Base-by-base conservation (phyloP, 164 flowering plant species). In the Vitis rotundifolia region DNA sequence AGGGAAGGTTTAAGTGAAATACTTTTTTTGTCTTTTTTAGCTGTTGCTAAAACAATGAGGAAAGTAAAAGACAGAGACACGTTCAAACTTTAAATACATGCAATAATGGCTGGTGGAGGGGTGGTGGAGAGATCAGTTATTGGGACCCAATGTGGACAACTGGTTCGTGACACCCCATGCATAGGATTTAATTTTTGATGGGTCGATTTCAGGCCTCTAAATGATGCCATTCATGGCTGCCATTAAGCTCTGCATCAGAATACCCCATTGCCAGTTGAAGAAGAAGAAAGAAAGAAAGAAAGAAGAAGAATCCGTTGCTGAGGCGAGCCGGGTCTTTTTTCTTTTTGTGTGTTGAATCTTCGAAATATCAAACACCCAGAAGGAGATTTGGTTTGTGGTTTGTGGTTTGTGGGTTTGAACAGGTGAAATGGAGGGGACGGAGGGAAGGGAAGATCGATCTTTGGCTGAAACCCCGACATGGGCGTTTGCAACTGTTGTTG, bases 401-500 rank as follows among this genome's bases (percentile, higher is more conserved):
- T 2, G 44, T 63, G 50, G 2, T 22, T 22, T 22, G 26, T 22
- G 64, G 19, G 53, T 51, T 49, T 12, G 22, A 64, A 13, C 15
- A 64, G 16, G 10, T 9, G 1, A 11, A 44, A 58, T 22, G 67
- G 68, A 63, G 66, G 70, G 14, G 61, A 55, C 8, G 22, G 67
- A 60, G 64, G 66, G 0, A 49, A 63, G 58, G 53, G 75, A 77
- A 73, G 91, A 84, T 29, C 71, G 73, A 67, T 89, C 98, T 7
- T 70, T 94, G 71, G 78, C 77, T 31, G 85, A 78, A 67, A 91
- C 96, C 48, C 98, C 96, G 26, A 81, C 92, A 58, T 94, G 93
- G 96, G 90, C 96, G 16, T 89, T 94, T 18, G 92, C 97, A 49
- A 80, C 89, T n/a, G 94, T 94, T 48, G 61, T 89, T 49, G 66